These are phyloP conservation scores for Neurospora sp. DNA, from an alignment of 495 filamentous ascomycete species.

Conservation along the genomic window DNA sequence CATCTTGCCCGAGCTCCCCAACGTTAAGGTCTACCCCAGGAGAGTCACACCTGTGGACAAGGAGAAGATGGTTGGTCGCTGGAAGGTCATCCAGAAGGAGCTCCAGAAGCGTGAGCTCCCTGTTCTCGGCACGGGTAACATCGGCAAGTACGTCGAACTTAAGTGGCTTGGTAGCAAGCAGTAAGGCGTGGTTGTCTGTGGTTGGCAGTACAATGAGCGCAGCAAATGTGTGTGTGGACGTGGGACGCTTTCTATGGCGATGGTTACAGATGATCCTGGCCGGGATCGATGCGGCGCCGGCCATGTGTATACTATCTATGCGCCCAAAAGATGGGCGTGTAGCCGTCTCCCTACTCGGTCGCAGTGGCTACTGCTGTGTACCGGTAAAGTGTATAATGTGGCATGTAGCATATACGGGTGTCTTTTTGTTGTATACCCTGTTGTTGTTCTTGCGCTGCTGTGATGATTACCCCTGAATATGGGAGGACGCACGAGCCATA, in stretches of 20 bases:
- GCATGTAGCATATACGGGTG: neutral
- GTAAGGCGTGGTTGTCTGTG: slow-evolving; percentile 1
- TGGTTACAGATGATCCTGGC: neutral
- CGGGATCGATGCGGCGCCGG: neutral
- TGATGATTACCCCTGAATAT: neutral
- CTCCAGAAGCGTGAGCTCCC: slow-evolving; percentile 52
- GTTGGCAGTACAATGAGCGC: neutral
- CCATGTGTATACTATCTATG: neutral
- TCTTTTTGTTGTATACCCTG: neutral
- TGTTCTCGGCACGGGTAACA: slow-evolving; percentile 24
- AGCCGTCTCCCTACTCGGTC: neutral
- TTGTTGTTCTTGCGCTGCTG: neutral
- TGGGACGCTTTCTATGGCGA: neutral
- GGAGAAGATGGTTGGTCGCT: slow-evolving; percentile 68
- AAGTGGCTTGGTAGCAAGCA: slow-evolving; percentile 16
- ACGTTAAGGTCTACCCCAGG: slow-evolving; percentile 53
- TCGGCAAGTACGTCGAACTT: slow-evolving; percentile 17
- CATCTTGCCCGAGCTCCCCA: slow-evolving; percentile 45
- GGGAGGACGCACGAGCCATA: neutral
- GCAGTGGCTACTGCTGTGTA: neutral
- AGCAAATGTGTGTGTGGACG: neutral
- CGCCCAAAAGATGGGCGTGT: neutral
- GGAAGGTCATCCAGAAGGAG: slow-evolving; percentile 73
- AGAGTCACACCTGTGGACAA: slow-evolving; percentile 56
- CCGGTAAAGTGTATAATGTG: neutral